These are phyloP conservation scores for Bretziella fagacearum DNA, from an alignment of 2,329 filamentous ascomycete species.

Conservation along the genomic window DNA sequence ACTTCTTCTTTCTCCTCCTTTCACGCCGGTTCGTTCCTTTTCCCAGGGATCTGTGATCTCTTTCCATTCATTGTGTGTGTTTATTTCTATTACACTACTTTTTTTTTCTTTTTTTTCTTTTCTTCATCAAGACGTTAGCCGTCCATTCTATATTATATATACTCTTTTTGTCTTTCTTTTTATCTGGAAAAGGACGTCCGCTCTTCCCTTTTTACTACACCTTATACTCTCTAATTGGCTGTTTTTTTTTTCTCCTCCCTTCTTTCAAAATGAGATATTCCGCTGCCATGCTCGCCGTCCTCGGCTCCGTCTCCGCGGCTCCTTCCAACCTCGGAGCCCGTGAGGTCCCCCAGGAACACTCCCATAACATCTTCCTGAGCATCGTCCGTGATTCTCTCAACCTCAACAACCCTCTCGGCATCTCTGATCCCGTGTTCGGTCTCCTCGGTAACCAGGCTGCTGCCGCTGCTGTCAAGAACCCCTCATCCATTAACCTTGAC, in stretches of 20 bases:
- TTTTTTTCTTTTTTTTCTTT: constrained; percentile 5
- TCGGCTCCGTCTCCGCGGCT: constrained; percentile 15
- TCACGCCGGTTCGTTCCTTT: constrained; percentile 10
- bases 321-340: constrained; percentile 15
- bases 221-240: background rate
- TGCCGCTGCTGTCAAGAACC: constrained; percentile 30
- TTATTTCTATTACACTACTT: constrained; percentile 1
- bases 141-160: background rate
- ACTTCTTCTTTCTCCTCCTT: constrained; percentile 3
- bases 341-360: constrained; percentile 41
- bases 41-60: constrained; percentile 14
- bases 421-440: constrained; percentile 35
- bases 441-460: constrained; percentile 29
- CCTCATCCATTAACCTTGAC: constrained; percentile 24
- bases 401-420: constrained; percentile 34
- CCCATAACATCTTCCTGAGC: constrained; percentile 32
- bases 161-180: constrained; percentile 1
- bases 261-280: constrained; percentile 10
- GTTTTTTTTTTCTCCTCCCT: background rate
- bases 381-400: constrained; percentile 28
- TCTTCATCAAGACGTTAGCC: constrained; percentile 9
- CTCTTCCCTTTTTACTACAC: background rate
- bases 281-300: constrained; percentile 11
- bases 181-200: constrained; percentile 7
- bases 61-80: constrained; percentile 10